These are phyloP conservation scores for Usnea hakonensis DNA, from an alignment of 495 filamentous ascomycete species.

Conservation along the genomic window DNA sequence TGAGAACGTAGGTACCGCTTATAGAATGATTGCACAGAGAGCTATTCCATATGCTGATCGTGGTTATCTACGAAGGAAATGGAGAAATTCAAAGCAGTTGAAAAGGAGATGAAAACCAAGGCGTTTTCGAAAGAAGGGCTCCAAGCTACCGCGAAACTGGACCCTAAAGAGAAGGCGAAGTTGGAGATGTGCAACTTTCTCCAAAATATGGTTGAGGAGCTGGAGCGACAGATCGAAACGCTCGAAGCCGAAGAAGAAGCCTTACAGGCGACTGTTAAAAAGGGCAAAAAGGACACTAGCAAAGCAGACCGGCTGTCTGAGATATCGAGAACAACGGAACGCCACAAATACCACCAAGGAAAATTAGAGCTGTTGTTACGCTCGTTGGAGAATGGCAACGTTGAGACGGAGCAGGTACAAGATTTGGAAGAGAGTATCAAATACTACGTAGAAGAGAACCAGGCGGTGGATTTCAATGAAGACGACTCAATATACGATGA, in stretches of 20 bases:
- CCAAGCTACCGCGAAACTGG: slow-evolving; percentile 79
- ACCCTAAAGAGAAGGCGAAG: slow-evolving; percentile 93
- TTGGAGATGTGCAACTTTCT: slow-evolving; percentile 78
- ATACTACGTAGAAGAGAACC: slow-evolving; percentile 89
- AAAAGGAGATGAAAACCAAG: slow-evolving; percentile 99
- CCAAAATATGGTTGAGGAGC: slow-evolving; percentile 78
- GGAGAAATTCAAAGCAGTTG: slow-evolving; percentile 99
- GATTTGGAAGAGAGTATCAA: slow-evolving; percentile 85
- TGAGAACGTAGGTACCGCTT: slow-evolving; percentile 64
- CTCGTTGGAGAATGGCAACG: slow-evolving; percentile 82
- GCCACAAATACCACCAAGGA: slow-evolving; percentile 91
- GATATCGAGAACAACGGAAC: slow-evolving; percentile 74
- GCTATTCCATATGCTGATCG: slow-evolving; percentile 15
- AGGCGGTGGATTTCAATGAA: slow-evolving; percentile 80
- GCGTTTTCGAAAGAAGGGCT: slow-evolving; percentile 98
- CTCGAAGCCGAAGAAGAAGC: slow-evolving; percentile 86
- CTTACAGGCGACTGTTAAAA: slow-evolving; percentile 84
- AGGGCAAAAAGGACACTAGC: slow-evolving; percentile 73
- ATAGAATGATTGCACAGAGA: not conserved
- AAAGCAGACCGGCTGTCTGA: slow-evolving; percentile 83
- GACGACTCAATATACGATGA: slow-evolving; percentile 96
- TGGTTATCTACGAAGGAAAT: slow-evolving; percentile 66
- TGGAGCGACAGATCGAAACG: slow-evolving; percentile 85
- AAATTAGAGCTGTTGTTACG: slow-evolving; percentile 88
- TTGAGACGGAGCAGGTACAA: slow-evolving; percentile 76